Conservation (phyloP, 2,329 filamentous ascomycete genomes). For the Colletotrichum echinochloae region DNA sequence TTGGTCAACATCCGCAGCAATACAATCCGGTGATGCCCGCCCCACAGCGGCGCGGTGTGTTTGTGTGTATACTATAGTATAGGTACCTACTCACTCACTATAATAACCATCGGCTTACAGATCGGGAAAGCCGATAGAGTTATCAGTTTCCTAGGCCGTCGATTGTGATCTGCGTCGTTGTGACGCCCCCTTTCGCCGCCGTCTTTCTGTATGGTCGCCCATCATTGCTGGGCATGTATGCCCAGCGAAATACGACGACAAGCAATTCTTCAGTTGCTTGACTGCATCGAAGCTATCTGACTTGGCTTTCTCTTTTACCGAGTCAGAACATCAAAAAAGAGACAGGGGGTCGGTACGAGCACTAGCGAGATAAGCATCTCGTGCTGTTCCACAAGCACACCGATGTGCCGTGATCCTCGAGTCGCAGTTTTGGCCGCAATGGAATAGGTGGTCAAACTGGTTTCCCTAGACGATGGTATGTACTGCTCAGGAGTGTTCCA, state of each 20-base stretch:
- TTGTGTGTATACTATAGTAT: too few species aligned
- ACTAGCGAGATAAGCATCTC: slow-evolving; percentile 22
- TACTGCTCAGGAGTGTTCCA: neutral
- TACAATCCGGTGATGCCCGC: too few species aligned
- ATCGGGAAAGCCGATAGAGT: neutral
- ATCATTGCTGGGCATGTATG: neutral
- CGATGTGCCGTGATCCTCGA: neutral
- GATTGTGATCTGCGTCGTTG: neutral
- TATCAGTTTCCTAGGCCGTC: neutral
- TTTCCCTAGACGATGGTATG: slow-evolving; percentile 5
- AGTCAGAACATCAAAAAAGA: neutral
- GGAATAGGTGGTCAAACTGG: neutral
- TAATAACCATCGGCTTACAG: too few species aligned
- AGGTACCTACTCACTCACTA: too few species aligned
- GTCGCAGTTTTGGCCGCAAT: neutral
- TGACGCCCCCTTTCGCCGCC: neutral
- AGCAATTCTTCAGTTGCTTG: slow-evolving; percentile 27
- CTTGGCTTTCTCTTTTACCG: neutral
- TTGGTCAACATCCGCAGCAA: neutral
- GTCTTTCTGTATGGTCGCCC: neutral
- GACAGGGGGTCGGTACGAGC: neutral
- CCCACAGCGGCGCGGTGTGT: too few species aligned
- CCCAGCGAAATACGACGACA: neutral
- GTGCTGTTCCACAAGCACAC: slow-evolving; percentile 13
- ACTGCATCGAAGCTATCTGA: slow-evolving; percentile 6